These are phyloP conservation scores for Barbatosphaeria neglecta DNA, from an alignment of 495 filamentous ascomycete species.

Conservation along the genomic window DNA sequence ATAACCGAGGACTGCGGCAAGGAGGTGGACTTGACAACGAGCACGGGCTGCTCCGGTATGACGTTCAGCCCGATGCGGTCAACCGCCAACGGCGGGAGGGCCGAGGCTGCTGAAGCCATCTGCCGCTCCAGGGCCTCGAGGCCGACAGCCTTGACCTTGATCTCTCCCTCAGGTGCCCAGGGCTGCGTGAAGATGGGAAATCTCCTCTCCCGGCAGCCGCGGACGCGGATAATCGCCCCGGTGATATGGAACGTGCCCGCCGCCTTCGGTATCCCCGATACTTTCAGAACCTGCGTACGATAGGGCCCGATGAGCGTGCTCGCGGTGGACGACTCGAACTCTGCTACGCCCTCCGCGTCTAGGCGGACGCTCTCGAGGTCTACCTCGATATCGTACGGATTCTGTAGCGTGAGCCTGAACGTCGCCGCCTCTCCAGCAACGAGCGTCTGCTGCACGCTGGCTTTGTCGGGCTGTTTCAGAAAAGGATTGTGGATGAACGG, in stretches of 20 bases:
- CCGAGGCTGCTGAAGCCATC: slow-evolving; percentile 16
- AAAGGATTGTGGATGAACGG: slow-evolving; percentile 94
- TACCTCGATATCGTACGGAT: slow-evolving; percentile 85
- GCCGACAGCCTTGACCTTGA: slow-evolving; percentile 65
- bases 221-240: slow-evolving; percentile 69
- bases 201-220: slow-evolving; percentile 64
- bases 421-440: slow-evolving; percentile 64
- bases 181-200: slow-evolving; percentile 73
- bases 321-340: slow-evolving; percentile 54
- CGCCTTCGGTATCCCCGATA: slow-evolving; percentile 54
- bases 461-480: slow-evolving; percentile 48
- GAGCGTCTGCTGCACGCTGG: slow-evolving; percentile 50
- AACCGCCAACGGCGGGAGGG: slow-evolving; percentile 26
- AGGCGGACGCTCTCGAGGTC: slow-evolving; percentile 75
- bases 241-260: slow-evolving; percentile 60
- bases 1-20: slow-evolving; percentile 80
- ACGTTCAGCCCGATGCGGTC: slow-evolving; percentile 52
- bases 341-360: slow-evolving; percentile 55
- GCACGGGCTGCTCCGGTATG: slow-evolving; percentile 62
- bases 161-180: slow-evolving; percentile 59
- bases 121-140: slow-evolving; percentile 44
- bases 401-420: slow-evolving; percentile 78
- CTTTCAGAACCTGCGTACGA: slow-evolving; percentile 62
- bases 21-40: slow-evolving; percentile 63
- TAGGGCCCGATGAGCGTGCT: slow-evolving; percentile 64